Evolutionary conservation across 179 eudicot species (phyloP), one percentile per base, ranked within the genome.

Genomic region (Sideroxylon spinosum): DNA sequence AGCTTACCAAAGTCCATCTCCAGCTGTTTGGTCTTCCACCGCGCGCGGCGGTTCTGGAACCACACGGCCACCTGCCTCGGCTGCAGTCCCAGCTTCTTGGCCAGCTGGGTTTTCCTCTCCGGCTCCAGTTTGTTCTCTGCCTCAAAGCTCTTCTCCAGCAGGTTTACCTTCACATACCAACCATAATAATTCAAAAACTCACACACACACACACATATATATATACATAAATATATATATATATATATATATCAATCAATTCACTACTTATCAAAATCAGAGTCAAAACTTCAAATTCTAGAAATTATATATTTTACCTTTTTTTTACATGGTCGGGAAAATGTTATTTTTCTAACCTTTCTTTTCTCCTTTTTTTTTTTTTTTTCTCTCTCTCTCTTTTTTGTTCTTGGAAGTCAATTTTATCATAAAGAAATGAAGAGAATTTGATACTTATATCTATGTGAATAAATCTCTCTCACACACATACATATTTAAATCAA

Each of bases 31-130:
- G 86, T 88, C 88, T 88, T 88, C 89, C 87, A 88, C 85, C 91
- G 77, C 2, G 91, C 91, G n/a, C 91, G 91, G 74, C 89, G 91
- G 89, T 88, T 88, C 77, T 88, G 91, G 78, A 88, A 88, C 91
- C 91, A 88, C 63, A 88, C 86, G 6, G 91, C 91, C 83, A 88
- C 91, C 87, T 88, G 91, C 73, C 91, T 64, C 8, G 91, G 89
- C 86, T 86, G 91, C 81, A 88, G 73, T 53, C 89, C 85, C 57
- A 88, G 83, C 75, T 85, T 83, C 79, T 81, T 83, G 10, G 91
- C 91, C 68, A 88, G 87, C 81, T 88, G 84, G 2, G 84, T 81
- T 78, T 88, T 88, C 17, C 87, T 74, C 56, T 88, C 89, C 4
- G 89, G 91, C 83, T 88, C 91, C 87, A 88, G 88, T 78, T 86